Conservation (phyloP, 1,284 basidiomycete genomes). For the Microbotryum lychnidis-dioicae region DNA sequence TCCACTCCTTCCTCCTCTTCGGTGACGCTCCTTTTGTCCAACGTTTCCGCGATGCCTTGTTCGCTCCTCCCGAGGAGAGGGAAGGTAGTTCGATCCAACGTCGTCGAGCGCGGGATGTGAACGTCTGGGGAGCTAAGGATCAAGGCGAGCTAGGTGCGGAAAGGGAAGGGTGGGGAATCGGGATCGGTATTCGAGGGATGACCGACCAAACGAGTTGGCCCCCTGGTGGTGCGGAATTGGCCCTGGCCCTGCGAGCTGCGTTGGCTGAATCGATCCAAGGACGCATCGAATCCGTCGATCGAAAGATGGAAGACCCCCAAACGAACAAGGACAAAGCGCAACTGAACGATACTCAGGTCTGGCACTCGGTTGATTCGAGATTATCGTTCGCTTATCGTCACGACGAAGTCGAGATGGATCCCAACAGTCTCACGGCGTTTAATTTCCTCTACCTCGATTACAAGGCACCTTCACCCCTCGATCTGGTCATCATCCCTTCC, state of each 20-base stretch:
- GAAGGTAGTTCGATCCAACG: background rate
- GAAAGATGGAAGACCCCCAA: background rate
- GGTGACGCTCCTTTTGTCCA: slow-evolving; percentile 4
- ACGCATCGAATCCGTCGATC: background rate
- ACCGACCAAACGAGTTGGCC: slow-evolving; percentile 3
- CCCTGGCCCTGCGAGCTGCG: background rate
- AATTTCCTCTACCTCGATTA: slow-evolving; percentile 9
- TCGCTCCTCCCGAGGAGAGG: slow-evolving; percentile 4
- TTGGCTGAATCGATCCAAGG: slow-evolving; percentile 1
- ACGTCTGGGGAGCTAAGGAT: background rate
- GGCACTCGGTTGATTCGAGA: background rate
- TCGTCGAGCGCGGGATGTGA: background rate
- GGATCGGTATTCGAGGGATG: slow-evolving; percentile 2
- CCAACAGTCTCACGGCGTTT: slow-evolving; percentile 3
- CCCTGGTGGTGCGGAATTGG: slow-evolving; percentile 3
- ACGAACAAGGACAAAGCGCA: background rate
- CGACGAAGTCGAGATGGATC: slow-evolving; percentile 1
- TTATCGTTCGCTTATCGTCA: slow-evolving; percentile 3
- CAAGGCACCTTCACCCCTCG: slow-evolving; percentile 4
- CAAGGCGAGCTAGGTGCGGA: slow-evolving; percentile 2
- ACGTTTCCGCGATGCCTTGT: slow-evolving; percentile 3
- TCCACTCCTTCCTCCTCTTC: slow-evolving; percentile 5
- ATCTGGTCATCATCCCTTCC: slow-evolving; percentile 4
- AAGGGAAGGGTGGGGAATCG: background rate
- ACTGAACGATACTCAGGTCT: background rate